phyloP scores from a whole-genome alignment of 1,139 yeast species.

The Kurtzmaniella quercitrusa region DNA sequence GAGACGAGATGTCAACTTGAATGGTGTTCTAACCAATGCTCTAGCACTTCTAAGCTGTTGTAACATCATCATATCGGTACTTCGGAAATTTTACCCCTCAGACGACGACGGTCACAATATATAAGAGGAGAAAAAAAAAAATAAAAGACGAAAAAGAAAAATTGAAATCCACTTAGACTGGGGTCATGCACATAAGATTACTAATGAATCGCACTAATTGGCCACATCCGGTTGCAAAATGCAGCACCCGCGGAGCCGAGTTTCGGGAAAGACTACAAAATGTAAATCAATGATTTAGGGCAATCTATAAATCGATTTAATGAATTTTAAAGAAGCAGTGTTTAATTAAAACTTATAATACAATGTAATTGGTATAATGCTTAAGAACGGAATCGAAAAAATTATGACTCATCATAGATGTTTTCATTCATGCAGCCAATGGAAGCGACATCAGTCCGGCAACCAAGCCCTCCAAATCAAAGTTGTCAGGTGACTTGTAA shows the following conservation, averaged over 20 bases:
- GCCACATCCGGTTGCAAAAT: neutral
- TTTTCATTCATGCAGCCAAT: neutral
- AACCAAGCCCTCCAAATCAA: neutral
- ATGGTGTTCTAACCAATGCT: neutral
- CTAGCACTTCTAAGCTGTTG: neutral
- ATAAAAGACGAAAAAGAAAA: neutral
- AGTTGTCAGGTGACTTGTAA: constrained; percentile 1
- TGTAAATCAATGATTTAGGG: neutral
- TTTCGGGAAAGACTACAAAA: neutral
- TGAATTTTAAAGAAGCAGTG: too few species aligned
- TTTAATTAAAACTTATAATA: too few species aligned
- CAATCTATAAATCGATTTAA: too few species aligned
- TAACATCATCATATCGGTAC: neutral
- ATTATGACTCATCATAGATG: too few species aligned
- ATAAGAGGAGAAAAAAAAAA: neutral
- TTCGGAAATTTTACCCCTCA: neutral
- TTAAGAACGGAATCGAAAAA: too few species aligned
- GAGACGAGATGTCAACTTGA: constrained; percentile 14
- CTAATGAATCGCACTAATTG: neutral
- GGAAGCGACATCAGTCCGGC: neutral
- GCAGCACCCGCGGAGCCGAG: neutral
- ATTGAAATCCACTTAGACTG: neutral
- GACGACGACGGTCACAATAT: neutral
- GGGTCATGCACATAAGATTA: constrained; percentile 1
- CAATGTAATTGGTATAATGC: too few species aligned